Evolutionary conservation across 768 basidiomycete species (phyloP).

Genomic region (Boletellus sp.): DNA sequence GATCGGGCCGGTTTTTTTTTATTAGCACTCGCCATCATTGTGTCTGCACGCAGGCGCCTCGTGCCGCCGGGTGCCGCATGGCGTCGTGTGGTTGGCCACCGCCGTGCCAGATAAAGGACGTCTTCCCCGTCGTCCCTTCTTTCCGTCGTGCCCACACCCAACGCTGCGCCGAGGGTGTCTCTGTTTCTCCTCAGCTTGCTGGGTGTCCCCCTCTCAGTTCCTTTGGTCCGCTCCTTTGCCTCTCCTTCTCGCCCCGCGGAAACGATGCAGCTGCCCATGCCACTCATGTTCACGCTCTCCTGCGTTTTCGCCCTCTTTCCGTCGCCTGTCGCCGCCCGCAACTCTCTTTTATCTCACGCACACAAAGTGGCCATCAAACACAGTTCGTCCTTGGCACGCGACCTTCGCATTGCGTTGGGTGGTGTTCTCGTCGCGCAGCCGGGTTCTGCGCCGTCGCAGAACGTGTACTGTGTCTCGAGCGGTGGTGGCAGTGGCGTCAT

Average conservation of each 20-base stretch:
- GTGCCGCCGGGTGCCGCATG: too few species aligned
- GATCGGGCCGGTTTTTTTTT: too few species aligned
- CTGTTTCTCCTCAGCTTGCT: conserved; percentile 9
- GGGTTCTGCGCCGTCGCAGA: conserved; percentile 23
- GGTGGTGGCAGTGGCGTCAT: conserved; percentile 16
- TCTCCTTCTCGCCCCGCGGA: neutral
- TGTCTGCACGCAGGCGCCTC: too few species aligned
- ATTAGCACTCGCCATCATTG: too few species aligned
- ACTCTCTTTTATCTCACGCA: conserved; percentile 38
- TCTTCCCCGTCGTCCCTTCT: too few species aligned
- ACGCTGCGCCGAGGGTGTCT: conserved; percentile 15
- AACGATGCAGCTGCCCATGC: conserved; percentile 26
- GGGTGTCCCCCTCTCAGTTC: neutral
- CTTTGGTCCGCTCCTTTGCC: too few species aligned
- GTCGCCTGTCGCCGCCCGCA: conserved; percentile 21
- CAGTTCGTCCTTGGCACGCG: conserved; percentile 60
- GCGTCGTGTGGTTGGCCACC: too few species aligned
- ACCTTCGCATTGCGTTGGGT: conserved; percentile 64
- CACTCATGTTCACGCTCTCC: conserved; percentile 33
- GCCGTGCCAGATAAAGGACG: neutral
- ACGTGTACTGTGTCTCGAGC: conserved; percentile 35
- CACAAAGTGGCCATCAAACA: conserved; percentile 55
- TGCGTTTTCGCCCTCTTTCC: conserved; percentile 24
- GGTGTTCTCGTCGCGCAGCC: conserved; percentile 47
- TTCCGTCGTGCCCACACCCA: neutral